Evolutionary conservation across 768 basidiomycete species (phyloP).

Genomic region (Fistulinella prunicolor): DNA sequence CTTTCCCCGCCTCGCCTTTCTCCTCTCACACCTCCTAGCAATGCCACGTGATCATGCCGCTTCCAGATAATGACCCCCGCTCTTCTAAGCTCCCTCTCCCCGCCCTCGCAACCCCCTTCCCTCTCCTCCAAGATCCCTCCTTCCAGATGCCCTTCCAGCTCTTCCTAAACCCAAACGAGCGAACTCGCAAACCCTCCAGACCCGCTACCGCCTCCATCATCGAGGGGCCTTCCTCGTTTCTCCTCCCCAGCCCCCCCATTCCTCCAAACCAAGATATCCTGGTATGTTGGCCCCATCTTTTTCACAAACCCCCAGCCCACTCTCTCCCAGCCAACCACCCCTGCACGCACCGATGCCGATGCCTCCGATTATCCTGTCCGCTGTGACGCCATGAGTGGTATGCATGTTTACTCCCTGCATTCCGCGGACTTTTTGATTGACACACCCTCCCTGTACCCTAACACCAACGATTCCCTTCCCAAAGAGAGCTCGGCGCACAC

Average conservation of each 20-base stretch:
- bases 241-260: conserved; percentile 39
- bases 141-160: conserved; percentile 36
- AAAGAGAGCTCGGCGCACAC: conserved; percentile 13
- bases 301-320: neutral
- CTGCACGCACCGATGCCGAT: conserved; percentile 7
- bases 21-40: neutral
- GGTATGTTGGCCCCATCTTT: conserved; percentile 6
- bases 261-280: conserved; percentile 8
- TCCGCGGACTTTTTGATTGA: no score
- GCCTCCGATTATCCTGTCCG: conserved; percentile 8
- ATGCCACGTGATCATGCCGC: conserved; percentile 30
- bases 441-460: conserved; percentile 21
- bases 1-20: neutral
- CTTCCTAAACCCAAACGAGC: conserved; percentile 27
- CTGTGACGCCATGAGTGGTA: conserved; percentile 23
- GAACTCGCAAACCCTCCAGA: conserved; percentile 30
- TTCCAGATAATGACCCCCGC: conserved; percentile 25
- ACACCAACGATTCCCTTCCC: neutral
- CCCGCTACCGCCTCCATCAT: conserved; percentile 45
- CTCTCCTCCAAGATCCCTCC: conserved; percentile 22
- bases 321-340: conserved; percentile 3
- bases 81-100: no score
- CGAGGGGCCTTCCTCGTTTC: conserved; percentile 37
- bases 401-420: conserved; percentile 2
- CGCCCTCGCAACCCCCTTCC: conserved; percentile 22